Conservation (phyloP, 2,329 filamentous ascomycete genomes). For the Fusarium drepaniforme region DNA sequence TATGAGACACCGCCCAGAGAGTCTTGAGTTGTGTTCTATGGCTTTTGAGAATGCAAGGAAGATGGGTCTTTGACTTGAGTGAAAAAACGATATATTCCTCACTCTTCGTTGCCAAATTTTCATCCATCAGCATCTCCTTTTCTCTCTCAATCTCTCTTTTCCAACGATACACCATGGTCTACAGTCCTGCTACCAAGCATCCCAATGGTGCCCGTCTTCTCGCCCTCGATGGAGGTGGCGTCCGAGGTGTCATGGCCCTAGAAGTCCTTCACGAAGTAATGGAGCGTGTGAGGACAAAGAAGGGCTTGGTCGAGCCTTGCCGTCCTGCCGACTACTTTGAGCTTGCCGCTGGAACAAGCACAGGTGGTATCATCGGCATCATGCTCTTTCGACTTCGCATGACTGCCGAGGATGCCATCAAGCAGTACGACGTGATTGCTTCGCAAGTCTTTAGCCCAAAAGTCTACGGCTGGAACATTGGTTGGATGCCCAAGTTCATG, state of each 20-base stretch:
- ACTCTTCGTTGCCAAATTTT: background rate
- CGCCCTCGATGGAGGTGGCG: slow-evolving; percentile 17
- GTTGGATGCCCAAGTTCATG: slow-evolving; percentile 6
- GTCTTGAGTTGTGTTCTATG: background rate
- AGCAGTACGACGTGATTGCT: slow-evolving; percentile 32
- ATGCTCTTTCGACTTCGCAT: slow-evolving; percentile 38
- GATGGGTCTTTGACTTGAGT: background rate
- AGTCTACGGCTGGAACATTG: slow-evolving; percentile 24
- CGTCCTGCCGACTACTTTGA: slow-evolving; percentile 31
- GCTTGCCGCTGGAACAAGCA: slow-evolving; percentile 32
- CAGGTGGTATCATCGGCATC: slow-evolving; percentile 32
- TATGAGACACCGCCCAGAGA: background rate
- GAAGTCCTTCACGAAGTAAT: slow-evolving; percentile 13
- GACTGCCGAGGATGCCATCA: slow-evolving; percentile 28
- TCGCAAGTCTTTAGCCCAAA: slow-evolving; percentile 31
- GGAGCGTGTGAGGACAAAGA: background rate
- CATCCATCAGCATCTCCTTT: background rate
- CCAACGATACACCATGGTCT: background rate
- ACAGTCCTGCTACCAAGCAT: slow-evolving; percentile 2
- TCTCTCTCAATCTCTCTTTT: background rate
- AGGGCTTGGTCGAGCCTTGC: background rate
- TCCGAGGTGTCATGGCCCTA: slow-evolving; percentile 11
- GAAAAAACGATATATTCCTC: background rate
- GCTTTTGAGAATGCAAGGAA: background rate
- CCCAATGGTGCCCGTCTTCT: slow-evolving; percentile 19